phyloP scores from a whole-genome alignment of 2,329 filamentous ascomycete species.

The Pseudogymnoascus pannorum region DNA sequence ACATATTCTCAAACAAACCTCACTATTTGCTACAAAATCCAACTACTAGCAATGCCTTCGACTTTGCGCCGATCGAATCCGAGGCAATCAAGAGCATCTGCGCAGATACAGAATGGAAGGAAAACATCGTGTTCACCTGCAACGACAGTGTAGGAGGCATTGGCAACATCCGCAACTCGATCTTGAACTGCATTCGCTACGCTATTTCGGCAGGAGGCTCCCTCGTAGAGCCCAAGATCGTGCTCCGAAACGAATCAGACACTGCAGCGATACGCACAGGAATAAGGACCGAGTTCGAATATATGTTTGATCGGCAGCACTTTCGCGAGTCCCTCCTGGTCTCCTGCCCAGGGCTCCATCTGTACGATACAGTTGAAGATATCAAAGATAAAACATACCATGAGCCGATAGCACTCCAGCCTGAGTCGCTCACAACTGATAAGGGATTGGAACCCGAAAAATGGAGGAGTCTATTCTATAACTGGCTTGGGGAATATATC shows the following conservation, averaged over 20 bases:
- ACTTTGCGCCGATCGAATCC: conserved; percentile 20
- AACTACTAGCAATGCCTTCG: conserved; percentile 18
- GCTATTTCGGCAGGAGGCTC: conserved; percentile 24
- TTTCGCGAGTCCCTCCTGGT: conserved; percentile 20
- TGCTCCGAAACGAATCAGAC: conserved; percentile 16
- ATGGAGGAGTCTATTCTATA: conserved; percentile 20
- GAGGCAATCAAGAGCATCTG: conserved; percentile 20
- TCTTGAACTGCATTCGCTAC: conserved; percentile 26
- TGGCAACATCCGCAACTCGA: conserved; percentile 26
- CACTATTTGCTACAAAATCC: background rate
- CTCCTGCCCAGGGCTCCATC: conserved; percentile 22
- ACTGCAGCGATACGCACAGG: conserved; percentile 18
- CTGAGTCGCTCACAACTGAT: conserved; percentile 20
- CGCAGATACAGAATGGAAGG: conserved; percentile 21
- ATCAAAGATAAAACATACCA: conserved; percentile 11
- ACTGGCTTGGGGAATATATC: conserved; percentile 19
- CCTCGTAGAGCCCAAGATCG: conserved; percentile 19
- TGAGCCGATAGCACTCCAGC: conserved; percentile 19
- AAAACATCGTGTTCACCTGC: conserved; percentile 23
- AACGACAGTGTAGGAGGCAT: conserved; percentile 23
- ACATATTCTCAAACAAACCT: background rate
- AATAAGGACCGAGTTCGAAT: conserved; percentile 17
- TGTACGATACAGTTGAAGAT: conserved; percentile 21
- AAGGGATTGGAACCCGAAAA: conserved; percentile 20
- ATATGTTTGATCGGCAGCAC: conserved; percentile 24